Base-by-base conservation (phyloP, 176 grass and related monocot genomes). In the Triticum urartu region DNA sequence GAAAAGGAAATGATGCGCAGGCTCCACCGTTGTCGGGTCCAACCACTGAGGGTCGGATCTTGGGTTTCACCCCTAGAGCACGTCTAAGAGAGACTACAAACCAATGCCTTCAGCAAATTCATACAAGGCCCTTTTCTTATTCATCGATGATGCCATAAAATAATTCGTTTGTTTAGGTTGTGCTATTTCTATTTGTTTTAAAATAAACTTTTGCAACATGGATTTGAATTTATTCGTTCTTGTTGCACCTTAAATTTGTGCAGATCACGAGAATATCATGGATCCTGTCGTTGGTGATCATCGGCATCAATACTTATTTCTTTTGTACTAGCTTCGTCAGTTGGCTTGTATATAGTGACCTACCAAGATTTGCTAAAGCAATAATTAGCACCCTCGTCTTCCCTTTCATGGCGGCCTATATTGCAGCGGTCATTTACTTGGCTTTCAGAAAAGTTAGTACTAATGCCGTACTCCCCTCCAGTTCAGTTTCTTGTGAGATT, bases 261-360 rank as follows among this genome's bases (percentile, higher is more conserved):
- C 62, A 95, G 94, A 86, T 93, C 79, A 91, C 89, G 20, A 77
- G 88, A 85, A 18, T 88, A 25, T 79, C 91, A n/a, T 89, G 94
- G 91, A 81, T 93, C 17, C 84, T 95, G 48, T 89, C 89, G 4
- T 62, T 63, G 26, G 43, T 88, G 72, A 78, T 95, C 24, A 88
- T 91, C 28, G 84, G 91, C 63, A 86, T 93, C 87, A 95, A 95
- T 48, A 56, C 92, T 20, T 95, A 95, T 83, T 92, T 92, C 83
- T 83, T 95, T 61, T 88, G 88, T 52, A 95, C 84, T 24, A 89
- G 80, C 63, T 91, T 92, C 66, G 71, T 92, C 26, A 58, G 39
- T 58, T 95, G 90, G 86, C 64, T 94, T 63, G 84, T 92, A 28
- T 68, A 92, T 36, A 84, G 79, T 80, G 84, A 87, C 43, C 86